These are phyloP conservation scores for Adansonia grandidieri DNA, from an alignment of 441 rosid species.

Conservation along the genomic window DNA sequence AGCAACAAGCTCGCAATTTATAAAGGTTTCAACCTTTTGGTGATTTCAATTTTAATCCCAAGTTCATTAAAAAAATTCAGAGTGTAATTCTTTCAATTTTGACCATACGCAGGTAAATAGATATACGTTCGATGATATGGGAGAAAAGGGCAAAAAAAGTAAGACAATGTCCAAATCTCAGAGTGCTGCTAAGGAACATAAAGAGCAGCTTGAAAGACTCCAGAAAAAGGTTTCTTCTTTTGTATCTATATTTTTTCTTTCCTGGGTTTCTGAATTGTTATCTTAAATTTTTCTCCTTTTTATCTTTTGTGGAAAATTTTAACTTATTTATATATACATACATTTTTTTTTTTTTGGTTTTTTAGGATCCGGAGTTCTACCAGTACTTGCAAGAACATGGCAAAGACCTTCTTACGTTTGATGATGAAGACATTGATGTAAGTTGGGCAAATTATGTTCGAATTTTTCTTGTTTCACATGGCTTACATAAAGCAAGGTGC, in stretches of 20 bases:
- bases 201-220: constrained; percentile 68
- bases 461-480: constrained; percentile 11
- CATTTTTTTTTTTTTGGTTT: constrained; percentile 1
- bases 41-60: background rate
- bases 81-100: background rate
- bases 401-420: constrained; percentile 72
- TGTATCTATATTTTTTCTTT: background rate
- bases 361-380: constrained; percentile 87
- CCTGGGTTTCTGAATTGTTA: constrained; percentile 9
- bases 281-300: background rate
- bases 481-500: background rate
- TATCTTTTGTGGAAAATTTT: background rate
- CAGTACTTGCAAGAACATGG: constrained; percentile 77
- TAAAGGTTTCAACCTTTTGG: constrained; percentile 6
- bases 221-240: constrained; percentile 49
- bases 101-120: background rate
- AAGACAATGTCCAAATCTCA: constrained; percentile 38
- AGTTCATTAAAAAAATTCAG: constrained; percentile 21
- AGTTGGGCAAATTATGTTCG: constrained; percentile 15
- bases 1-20: background rate
- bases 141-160: constrained; percentile 34
- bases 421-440: constrained; percentile 63
- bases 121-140: background rate
- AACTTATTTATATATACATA: background rate
- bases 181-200: constrained; percentile 68